Evolutionary conservation across 177 flowering plant species (phyloP).

Genomic region (Vitis hybrid): DNA sequence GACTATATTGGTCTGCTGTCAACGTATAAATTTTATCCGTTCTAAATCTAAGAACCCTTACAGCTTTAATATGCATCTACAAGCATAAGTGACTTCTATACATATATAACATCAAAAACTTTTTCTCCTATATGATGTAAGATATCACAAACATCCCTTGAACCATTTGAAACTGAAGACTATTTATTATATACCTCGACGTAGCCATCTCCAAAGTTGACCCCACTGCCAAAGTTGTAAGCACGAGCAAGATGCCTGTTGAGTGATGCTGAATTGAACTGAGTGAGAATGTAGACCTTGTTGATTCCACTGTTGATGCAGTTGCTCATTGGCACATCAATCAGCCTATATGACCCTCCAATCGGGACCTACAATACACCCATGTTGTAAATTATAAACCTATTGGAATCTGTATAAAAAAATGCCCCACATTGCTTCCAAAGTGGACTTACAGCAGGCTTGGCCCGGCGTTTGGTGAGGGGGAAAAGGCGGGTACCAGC

Average conservation of each 20-base stretch:
- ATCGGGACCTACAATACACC: slow-evolving; percentile 72
- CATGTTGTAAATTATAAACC: no score
- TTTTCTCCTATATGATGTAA: no score
- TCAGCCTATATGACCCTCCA: slow-evolving; percentile 91
- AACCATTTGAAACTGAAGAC: no score
- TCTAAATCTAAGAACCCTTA: no score
- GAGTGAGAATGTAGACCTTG: slow-evolving; percentile 92
- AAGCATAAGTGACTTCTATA: no score
- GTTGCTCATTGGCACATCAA: slow-evolving; percentile 99
- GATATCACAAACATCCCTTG: no score
- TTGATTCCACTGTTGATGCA: slow-evolving; percentile 98
- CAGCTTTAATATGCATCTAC: no score
- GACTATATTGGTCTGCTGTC: no score
- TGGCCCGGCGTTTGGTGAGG: slow-evolving; percentile 88
- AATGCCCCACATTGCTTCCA: no score
- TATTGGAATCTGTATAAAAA: background rate
- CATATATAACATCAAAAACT: no score
- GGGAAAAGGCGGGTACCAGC: slow-evolving; percentile 97
- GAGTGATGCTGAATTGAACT: slow-evolving; percentile 93
- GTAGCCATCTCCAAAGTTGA: slow-evolving; percentile 83
- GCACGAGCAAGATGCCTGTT: slow-evolving; percentile 84
- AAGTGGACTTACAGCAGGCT: slow-evolving; percentile 69
- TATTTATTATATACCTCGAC: slow-evolving; percentile 58
- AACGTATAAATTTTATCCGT: no score
- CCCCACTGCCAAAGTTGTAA: slow-evolving; percentile 77